Evolutionary conservation across 2,329 filamentous ascomycete genomes (phyloP).

Genomic region (Hymenoscyphus infarciens): DNA sequence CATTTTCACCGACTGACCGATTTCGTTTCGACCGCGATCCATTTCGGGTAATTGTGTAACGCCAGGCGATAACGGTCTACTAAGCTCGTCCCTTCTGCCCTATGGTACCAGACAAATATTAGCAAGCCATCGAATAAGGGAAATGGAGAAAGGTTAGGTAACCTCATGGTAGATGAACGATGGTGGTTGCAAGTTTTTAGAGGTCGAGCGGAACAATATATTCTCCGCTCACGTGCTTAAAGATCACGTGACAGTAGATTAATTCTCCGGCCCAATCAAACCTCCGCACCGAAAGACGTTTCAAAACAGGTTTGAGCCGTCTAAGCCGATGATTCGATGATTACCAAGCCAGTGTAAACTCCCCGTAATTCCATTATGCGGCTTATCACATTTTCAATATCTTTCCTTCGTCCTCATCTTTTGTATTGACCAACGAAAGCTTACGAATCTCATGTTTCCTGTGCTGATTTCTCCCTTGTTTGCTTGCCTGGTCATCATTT

Average conservation of each 20-base stretch:
- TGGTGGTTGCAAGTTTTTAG: no score
- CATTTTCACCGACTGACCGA: no score
- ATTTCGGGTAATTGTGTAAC: not conserved
- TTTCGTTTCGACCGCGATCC: not conserved
- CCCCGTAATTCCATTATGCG: not conserved
- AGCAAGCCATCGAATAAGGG: no score
- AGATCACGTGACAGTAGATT: no score
- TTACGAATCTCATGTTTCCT: not conserved
- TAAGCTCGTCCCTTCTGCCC: not conserved
- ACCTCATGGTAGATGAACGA: no score
- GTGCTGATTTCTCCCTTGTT: not conserved
- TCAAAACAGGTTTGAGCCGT: no score
- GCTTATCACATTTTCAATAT: not conserved
- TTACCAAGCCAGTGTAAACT: not conserved
- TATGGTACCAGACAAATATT: not conserved
- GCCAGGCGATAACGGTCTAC: not conserved
- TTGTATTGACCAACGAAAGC: not conserved
- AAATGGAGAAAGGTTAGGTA: no score
- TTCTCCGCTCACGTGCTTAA: no score
- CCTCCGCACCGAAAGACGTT: no score
- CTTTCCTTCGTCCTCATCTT: not conserved
- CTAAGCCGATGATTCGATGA: not conserved
- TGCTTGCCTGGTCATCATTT: not conserved
- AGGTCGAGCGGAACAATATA: no score
- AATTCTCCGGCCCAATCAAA: no score